A percentile compares a stretch with the other conserved stretches of the same genome.
phyloP scores from a whole-genome alignment of 2,329 filamentous ascomycete species.

The Hawksworthiomyces lignivorus region DNA sequence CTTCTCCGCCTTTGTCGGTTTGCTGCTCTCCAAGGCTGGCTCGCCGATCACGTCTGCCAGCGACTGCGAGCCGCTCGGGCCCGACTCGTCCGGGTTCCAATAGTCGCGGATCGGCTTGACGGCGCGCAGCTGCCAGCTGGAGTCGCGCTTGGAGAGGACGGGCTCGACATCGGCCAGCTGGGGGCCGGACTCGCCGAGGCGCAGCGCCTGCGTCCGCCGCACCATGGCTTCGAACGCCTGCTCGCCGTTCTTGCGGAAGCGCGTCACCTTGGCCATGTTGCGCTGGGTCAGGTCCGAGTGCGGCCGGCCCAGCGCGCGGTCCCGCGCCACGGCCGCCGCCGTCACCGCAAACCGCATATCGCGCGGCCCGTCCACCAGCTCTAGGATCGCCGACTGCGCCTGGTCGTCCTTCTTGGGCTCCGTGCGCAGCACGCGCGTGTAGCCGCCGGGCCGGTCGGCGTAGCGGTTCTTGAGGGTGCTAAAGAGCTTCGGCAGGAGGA shows the following conservation, averaged over 20 bases:
- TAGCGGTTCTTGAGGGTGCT: slow-evolving; percentile 76
- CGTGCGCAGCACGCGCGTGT: slow-evolving; percentile 88
- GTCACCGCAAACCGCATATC: slow-evolving; percentile 95
- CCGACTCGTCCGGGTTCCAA: slow-evolving; percentile 6
- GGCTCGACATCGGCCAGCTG: slow-evolving; percentile 16
- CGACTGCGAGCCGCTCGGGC: not conserved
- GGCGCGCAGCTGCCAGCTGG: not conserved
- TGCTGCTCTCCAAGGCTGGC: slow-evolving; percentile 1
- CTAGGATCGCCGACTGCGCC: slow-evolving; percentile 81
- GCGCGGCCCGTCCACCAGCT: slow-evolving; percentile 87
- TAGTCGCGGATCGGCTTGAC: slow-evolving; percentile 13
- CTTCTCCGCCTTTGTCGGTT: not conserved
- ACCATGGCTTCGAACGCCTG: slow-evolving; percentile 61
- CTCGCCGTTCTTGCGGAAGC: slow-evolving; percentile 61
- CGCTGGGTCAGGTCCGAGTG: slow-evolving; percentile 64
- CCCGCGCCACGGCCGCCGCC: slow-evolving; percentile 69
- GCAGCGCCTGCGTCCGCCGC: slow-evolving; percentile 28
- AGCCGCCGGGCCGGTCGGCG: slow-evolving; percentile 71
- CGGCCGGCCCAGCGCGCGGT: slow-evolving; percentile 44
- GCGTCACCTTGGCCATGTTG: slow-evolving; percentile 79
- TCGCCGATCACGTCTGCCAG: slow-evolving; percentile 9
- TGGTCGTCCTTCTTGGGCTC: slow-evolving; percentile 80
- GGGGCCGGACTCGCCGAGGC: slow-evolving; percentile 20
- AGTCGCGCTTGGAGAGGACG: slow-evolving; percentile 4
- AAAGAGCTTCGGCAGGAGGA: slow-evolving; percentile 79